phyloP scores from a whole-genome alignment of 78 protist species.

The Planoprotostelium fungivorum region DNA sequence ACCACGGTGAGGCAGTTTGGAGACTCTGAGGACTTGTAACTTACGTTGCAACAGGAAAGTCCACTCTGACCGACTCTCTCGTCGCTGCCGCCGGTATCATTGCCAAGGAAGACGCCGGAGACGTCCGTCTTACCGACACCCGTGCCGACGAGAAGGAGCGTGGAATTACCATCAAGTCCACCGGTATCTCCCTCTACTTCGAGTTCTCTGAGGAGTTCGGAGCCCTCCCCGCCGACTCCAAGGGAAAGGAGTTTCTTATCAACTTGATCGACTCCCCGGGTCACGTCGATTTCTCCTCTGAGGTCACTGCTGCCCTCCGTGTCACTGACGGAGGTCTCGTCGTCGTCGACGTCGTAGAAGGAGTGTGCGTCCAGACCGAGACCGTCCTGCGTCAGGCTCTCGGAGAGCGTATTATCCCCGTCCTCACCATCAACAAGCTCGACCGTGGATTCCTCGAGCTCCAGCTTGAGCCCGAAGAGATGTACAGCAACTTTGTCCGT shows the following conservation, averaged over 20 bases:
- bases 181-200: constrained; percentile 94
- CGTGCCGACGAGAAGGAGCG: constrained; percentile 98
- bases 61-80: constrained; percentile 98
- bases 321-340: constrained; percentile 99
- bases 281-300: constrained; percentile 98
- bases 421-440: constrained; percentile 96
- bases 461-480: constrained; percentile 91
- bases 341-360: constrained; percentile 99
- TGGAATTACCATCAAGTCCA: constrained; percentile 99
- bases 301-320: constrained; percentile 99
- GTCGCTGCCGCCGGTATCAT: constrained; percentile 98
- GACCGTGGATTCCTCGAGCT: constrained; percentile 97
- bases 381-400: constrained; percentile 99
- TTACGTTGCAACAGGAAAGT: constrained; percentile 74
- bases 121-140: constrained; percentile 93
- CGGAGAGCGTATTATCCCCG: constrained; percentile 97
- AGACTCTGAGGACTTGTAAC: background rate
- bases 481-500: constrained; percentile 84
- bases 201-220: constrained; percentile 53
- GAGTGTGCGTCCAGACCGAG: constrained; percentile 99
- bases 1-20: constrained; percentile 59
- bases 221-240: constrained; percentile 40
- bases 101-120: constrained; percentile 93
- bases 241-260: constrained; percentile 80
- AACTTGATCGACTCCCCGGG: constrained; percentile 99